A percentile compares a stretch with the other conserved stretches of the same genome.
phyloP scores from a whole-genome alignment of 108 stramenopile genomes.

The Skeletonema menzelii region DNA sequence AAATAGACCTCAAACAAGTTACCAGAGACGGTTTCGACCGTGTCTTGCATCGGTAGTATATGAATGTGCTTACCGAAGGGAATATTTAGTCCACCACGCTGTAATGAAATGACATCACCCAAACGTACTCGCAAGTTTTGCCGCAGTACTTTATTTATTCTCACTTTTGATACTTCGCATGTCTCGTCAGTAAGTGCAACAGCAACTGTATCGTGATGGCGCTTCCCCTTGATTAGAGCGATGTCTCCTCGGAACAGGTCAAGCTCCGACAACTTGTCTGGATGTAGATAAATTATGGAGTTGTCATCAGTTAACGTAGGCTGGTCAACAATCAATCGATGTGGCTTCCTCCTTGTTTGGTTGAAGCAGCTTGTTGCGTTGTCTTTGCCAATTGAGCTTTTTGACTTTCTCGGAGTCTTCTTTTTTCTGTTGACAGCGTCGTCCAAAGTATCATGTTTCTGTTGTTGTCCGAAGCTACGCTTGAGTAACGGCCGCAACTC shows the following conservation, averaged over 20 bases:
- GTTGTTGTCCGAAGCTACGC: conserved; percentile 6
- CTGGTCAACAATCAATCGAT: conserved; percentile 81
- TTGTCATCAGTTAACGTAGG: conserved; percentile 73
- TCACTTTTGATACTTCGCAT: conserved; percentile 62
- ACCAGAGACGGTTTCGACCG: conserved; percentile 76
- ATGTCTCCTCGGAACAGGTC: conserved; percentile 79
- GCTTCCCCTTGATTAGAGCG: conserved; percentile 76
- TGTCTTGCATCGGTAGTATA: conserved; percentile 78
- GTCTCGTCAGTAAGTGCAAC: conserved; percentile 76
- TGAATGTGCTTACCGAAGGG: conserved; percentile 78
- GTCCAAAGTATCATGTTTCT: not conserved
- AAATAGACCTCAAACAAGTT: conserved; percentile 84
- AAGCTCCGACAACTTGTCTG: conserved; percentile 72
- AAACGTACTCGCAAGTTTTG: conserved; percentile 81
- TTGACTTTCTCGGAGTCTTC: not conserved
- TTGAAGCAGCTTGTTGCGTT: conserved; percentile 5
- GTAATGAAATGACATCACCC: conserved; percentile 73
- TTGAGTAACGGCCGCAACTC: conserved; percentile 7
- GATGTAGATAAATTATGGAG: conserved; percentile 48
- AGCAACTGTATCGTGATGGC: conserved; percentile 72
- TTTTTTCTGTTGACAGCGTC: not conserved
- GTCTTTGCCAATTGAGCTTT: not conserved
- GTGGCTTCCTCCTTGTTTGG: conserved; percentile 59
- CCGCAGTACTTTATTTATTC: conserved; percentile 83
- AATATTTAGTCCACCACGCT: conserved; percentile 59